These are phyloP conservation scores for Jacaranda copaia DNA, from an alignment of 257 asterid genomes.

Conservation along the genomic window DNA sequence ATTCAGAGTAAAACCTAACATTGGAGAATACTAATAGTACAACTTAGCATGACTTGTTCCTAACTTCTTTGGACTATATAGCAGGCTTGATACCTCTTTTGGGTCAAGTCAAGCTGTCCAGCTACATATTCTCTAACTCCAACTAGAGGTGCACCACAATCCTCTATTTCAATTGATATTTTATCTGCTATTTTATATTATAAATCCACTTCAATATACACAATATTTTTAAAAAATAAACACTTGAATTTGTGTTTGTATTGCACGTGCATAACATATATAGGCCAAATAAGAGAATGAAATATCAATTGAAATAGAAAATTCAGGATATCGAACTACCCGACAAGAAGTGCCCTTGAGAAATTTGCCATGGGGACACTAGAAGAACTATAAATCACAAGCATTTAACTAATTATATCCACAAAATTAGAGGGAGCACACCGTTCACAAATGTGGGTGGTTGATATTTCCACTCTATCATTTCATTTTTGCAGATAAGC, in stretches of 20 bases:
- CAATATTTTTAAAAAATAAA: too few species aligned
- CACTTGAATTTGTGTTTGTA: too few species aligned
- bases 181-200: too few species aligned
- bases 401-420: neutral
- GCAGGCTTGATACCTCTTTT: conserved; percentile 1
- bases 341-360: too few species aligned
- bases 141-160: conserved; percentile 20
- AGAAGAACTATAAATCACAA: neutral
- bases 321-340: too few species aligned
- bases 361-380: neutral
- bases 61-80: neutral
- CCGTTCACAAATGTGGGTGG: neutral
- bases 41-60: neutral
- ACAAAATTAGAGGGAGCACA: neutral
- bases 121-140: conserved; percentile 30
- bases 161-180: neutral
- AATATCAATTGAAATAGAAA: too few species aligned
- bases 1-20: neutral
- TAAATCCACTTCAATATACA: too few species aligned
- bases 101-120: neutral
- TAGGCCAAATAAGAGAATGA: too few species aligned
- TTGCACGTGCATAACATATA: too few species aligned
- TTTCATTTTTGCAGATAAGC: too few species aligned
- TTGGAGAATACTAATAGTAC: too few species aligned
- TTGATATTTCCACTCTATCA: neutral